A percentile compares a stretch with the other conserved stretches of the same genome.
Evolutionary conservation across 1,139 yeast genomes (phyloP).

Genomic region (Pichia sp.): DNA sequence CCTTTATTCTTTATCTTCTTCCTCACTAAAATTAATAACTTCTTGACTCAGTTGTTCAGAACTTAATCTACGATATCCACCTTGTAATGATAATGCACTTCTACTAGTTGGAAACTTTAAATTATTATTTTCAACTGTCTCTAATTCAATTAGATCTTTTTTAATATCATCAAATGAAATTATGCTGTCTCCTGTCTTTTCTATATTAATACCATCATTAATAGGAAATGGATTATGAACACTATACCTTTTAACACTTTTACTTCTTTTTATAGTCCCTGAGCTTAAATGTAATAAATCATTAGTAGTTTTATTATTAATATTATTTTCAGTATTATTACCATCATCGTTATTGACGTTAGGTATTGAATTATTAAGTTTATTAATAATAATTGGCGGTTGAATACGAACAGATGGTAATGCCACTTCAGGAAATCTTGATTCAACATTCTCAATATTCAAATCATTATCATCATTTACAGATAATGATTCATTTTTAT

Average conservation of each 20-base stretch:
- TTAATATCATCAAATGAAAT: conserved; percentile 15
- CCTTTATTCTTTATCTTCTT: conserved; percentile 1
- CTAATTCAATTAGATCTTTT: conserved; percentile 10
- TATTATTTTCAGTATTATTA: too few species aligned
- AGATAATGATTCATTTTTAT: neutral
- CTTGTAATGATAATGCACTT: conserved; percentile 1
- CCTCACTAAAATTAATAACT: conserved; percentile 21
- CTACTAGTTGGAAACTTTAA: neutral
- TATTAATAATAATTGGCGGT: neutral
- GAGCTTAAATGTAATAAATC: neutral
- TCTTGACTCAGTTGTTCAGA: conserved; percentile 21
- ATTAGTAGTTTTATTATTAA: too few species aligned
- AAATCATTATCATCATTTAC: neutral
- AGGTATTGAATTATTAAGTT: neutral
- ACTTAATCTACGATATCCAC: conserved; percentile 12
- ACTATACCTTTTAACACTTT: conserved; percentile 16
- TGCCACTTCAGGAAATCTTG: conserved; percentile 24
- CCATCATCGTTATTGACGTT: too few species aligned
- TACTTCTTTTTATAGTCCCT: neutral
- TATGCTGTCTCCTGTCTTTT: conserved; percentile 16
- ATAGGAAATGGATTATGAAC: conserved; percentile 26
- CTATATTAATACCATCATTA: conserved; percentile 5
- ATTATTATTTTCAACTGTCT: neutral
- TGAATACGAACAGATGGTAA: neutral
- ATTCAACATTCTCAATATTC: conserved; percentile 16